Evolutionary conservation across 257 asterid species (phyloP), one percentile per base, ranked within the genome.

Genomic region (Jaltomata sinuosa): DNA sequence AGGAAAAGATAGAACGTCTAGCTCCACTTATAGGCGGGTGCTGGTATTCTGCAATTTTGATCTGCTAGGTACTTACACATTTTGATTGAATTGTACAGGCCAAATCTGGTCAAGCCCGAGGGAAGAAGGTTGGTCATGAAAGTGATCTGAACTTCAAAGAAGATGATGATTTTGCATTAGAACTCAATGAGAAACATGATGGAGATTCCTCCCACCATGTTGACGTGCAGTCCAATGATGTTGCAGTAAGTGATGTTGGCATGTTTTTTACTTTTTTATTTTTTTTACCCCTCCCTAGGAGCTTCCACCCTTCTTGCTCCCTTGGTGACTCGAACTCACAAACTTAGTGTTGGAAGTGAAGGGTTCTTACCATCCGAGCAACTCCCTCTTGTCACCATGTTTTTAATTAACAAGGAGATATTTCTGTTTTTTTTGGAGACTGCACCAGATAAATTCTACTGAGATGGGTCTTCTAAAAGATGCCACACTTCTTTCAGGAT

Each of bases 101-200:
- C 49, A 94, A 94, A 83, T 84, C 89, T 84, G 86, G 89, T 78
- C 96, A 91, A 71, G 68, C 86, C 47, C 91, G 94, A 81, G 84
- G 36, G 10, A 92, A 89, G 90, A 93, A 90, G 86, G 89, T 80
- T 83, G 90, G 91, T 85, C 91, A 86, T 81, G 98, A 92, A 81
- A 91, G 90, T 83, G 94, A 90, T 77, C 40, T 82, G 81, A 79
- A 80, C 82, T 59, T 81, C 38, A 89, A 85, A 89, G 92, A 88
- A 81, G 96, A 92, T 52, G 97, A 92, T 80, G 88, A 86, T 81
- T 55, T 62, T 68, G 82, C 81, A 34, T n/a, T 88, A 3, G 95
- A 91, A 90, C 89, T 49, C 40, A 77, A 49, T 49, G 82, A 77
- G 62, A 77, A 77, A 49, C 62, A 77, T 77, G 82, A 85, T 83